These are phyloP conservation scores for Solanum rostratum DNA, from an alignment of 257 asterid genomes.

Conservation along the genomic window DNA sequence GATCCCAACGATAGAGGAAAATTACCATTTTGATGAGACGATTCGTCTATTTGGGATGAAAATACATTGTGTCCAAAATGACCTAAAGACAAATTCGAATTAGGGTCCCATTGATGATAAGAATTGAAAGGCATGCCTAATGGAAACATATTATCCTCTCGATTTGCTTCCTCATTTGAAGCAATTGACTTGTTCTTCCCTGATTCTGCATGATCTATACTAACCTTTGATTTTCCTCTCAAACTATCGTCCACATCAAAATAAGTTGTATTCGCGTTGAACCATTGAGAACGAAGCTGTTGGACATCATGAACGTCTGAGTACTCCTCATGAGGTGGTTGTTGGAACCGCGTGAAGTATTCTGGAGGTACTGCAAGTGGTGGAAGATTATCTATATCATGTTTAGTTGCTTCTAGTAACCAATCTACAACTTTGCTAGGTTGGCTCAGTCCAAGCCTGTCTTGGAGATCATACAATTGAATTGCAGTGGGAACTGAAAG, in stretches of 20 bases:
- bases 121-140: conserved; percentile 18
- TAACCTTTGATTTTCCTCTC: not conserved
- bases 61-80: conserved; percentile 33
- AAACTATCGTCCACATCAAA: not conserved
- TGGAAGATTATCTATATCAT: conserved; percentile 56
- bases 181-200: conserved; percentile 12
- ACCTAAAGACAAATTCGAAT: conserved; percentile 33
- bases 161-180: conserved; percentile 14
- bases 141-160: conserved; percentile 37
- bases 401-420: conserved; percentile 43
- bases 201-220: not conserved
- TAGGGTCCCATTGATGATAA: conserved; percentile 36
- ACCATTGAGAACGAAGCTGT: not conserved
- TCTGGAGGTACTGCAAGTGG: conserved; percentile 42
- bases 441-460: conserved; percentile 51
- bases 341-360: conserved; percentile 10
- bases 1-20: conserved; percentile 4
- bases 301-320: not conserved
- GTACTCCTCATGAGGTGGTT: not conserved
- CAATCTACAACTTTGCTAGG: conserved; percentile 79
- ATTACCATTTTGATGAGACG: not conserved
- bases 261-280: not conserved
- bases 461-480: conserved; percentile 64
- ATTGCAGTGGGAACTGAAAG: conserved; percentile 67
- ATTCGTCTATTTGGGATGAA: conserved; percentile 17